Conservation (phyloP, 371 early-diverging fungal genomes). For the Rhizopus delemar region DNA sequence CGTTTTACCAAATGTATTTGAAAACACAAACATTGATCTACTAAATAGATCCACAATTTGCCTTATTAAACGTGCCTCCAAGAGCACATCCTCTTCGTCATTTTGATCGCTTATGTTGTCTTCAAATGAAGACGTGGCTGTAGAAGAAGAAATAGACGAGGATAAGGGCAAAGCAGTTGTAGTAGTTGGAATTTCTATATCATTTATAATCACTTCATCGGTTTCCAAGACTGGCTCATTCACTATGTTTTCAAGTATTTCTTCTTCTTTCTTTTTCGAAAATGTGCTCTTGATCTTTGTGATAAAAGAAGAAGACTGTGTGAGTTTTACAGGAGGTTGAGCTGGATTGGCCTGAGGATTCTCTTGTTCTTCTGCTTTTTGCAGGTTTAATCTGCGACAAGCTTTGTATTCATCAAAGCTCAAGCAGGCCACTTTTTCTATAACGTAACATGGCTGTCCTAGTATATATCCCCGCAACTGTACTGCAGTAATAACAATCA, state of each 20-base stretch:
- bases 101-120: slow-evolving; percentile 22
- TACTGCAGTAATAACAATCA: slow-evolving; percentile 49
- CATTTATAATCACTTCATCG: slow-evolving; percentile 17
- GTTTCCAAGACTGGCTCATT: slow-evolving; percentile 18
- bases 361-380: slow-evolving; percentile 2
- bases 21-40: slow-evolving; percentile 65
- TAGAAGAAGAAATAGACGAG: slow-evolving; percentile 19
- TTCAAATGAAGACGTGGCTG: slow-evolving; percentile 11
- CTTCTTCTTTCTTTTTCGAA: slow-evolving; percentile 21
- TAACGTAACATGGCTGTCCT: slow-evolving; percentile 45
- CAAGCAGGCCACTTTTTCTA: slow-evolving; percentile 50
- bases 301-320: slow-evolving; percentile 30
- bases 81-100: slow-evolving; percentile 32
- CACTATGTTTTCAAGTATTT: neutral
- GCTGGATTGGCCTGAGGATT: neutral
- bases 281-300: slow-evolving; percentile 30
- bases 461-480: slow-evolving; percentile 48
- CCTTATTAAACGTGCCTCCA: slow-evolving; percentile 64
- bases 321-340: slow-evolving; percentile 19
- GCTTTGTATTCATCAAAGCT: slow-evolving; percentile 37
- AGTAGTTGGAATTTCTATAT: slow-evolving; percentile 20
- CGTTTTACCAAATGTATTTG: slow-evolving; percentile 57
- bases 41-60: slow-evolving; percentile 67
- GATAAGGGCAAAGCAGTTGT: slow-evolving; percentile 11
- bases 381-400: slow-evolving; percentile 20